These are phyloP conservation scores for Claviceps sp. DNA, from an alignment of 2,329 filamentous ascomycete genomes.

Conservation along the genomic window DNA sequence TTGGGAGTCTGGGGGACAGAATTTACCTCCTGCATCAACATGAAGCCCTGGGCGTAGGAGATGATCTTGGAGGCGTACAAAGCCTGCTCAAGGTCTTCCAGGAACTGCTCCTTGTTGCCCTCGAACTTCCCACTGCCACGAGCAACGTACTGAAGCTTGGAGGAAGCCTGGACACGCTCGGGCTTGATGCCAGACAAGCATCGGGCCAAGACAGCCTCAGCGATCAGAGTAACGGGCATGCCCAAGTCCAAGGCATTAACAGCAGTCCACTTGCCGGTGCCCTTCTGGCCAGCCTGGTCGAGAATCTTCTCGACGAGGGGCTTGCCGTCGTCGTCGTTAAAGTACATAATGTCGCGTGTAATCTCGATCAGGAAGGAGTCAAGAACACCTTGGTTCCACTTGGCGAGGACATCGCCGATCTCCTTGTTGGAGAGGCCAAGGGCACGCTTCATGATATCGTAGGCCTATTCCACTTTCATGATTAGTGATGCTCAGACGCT, in stretches of 20 bases:
- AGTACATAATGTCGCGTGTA: slow-evolving; percentile 96
- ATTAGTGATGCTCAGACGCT: not conserved
- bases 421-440: slow-evolving; percentile 81
- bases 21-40: slow-evolving; percentile 94
- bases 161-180: slow-evolving; percentile 74
- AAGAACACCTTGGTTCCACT: slow-evolving; percentile 98
- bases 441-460: slow-evolving; percentile 99
- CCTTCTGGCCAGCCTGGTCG: slow-evolving; percentile 97
- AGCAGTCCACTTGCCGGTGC: slow-evolving; percentile 99
- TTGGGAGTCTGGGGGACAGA: not conserved
- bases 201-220: slow-evolving; percentile 88
- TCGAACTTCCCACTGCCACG: slow-evolving; percentile 61
- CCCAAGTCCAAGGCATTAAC: slow-evolving; percentile 98
- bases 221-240: slow-evolving; percentile 96
- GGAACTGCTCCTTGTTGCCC: slow-evolving; percentile 84
- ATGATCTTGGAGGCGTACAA: slow-evolving; percentile 99
- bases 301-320: slow-evolving; percentile 97
- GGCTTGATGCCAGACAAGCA: slow-evolving; percentile 91
- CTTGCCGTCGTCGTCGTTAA: slow-evolving; percentile 84
- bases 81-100: slow-evolving; percentile 95
- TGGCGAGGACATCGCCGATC: slow-evolving; percentile 83
- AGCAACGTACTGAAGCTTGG: slow-evolving; percentile 59
- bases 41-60: slow-evolving; percentile 98
- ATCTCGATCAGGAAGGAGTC: slow-evolving; percentile 99
- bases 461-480: slow-evolving; percentile 48